These are phyloP conservation scores for Suillus lakei DNA, from an alignment of 768 basidiomycete species.

Conservation along the genomic window DNA sequence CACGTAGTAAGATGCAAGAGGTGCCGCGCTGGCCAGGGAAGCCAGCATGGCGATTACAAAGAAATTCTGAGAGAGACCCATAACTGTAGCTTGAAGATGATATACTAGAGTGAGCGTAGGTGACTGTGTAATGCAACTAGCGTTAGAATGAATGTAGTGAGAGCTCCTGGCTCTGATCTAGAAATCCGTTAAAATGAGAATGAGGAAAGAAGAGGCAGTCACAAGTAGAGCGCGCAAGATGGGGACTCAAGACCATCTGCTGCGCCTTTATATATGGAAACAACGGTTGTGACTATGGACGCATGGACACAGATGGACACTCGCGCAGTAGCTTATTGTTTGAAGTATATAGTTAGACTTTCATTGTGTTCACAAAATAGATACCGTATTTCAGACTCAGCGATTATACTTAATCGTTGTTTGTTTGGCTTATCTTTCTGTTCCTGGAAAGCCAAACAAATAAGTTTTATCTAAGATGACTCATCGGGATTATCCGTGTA, in stretches of 20 bases:
- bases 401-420: conserved; percentile 7
- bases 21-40: conserved; percentile 12
- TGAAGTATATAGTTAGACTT: not conserved
- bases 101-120: not conserved
- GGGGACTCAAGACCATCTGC: not conserved
- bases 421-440: conserved; percentile 9
- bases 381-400: not conserved
- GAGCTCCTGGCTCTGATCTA: conserved; percentile 19
- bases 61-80: conserved; percentile 6
- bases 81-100: not conserved
- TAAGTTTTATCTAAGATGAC: not conserved
- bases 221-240: conserved; percentile 5
- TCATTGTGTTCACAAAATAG: conserved; percentile 16
- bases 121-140: not conserved
- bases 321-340: conserved; percentile 14
- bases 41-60: conserved; percentile 11
- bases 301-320: conserved; percentile 2
- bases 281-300: conserved; percentile 9
- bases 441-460: not conserved
- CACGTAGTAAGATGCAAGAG: conserved; percentile 4
- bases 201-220: conserved; percentile 6
- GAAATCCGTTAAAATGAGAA: conserved; percentile 5
- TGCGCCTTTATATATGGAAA: conserved; percentile 9
- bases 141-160: not conserved
- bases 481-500: conserved; percentile 30